phyloP scores from a whole-genome alignment of 805 yeast genomes.

The Candida boidinii region DNA sequence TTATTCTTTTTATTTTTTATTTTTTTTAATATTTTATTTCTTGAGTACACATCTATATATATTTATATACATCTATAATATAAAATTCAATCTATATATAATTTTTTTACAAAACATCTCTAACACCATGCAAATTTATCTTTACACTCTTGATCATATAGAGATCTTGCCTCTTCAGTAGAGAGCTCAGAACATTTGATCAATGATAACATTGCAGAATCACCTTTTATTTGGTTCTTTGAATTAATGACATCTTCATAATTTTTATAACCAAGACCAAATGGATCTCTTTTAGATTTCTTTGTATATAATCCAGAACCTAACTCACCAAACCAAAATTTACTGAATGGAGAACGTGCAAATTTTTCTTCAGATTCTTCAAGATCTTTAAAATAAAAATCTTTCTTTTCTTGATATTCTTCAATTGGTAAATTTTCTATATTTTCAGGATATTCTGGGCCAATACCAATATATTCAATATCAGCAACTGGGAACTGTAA shows the following conservation, averaged over 20 bases:
- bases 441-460: constrained; percentile 37
- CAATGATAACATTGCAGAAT: constrained; percentile 9
- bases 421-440: constrained; percentile 2
- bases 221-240: constrained; percentile 7
- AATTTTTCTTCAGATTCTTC: constrained; percentile 36
- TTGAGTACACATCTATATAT: too few relatives aligned
- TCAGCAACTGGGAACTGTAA: constrained; percentile 30
- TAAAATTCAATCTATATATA: not conserved
- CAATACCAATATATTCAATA: constrained; percentile 46
- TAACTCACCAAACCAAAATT: constrained; percentile 51
- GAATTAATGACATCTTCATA: constrained; percentile 1
- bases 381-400: constrained; percentile 40
- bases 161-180: constrained; percentile 14
- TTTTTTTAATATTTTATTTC: too few relatives aligned
- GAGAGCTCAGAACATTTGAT: constrained; percentile 22
- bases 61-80: not conserved
- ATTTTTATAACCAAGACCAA: constrained; percentile 11
- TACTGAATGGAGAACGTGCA: constrained; percentile 45
- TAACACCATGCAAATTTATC: constrained; percentile 14
- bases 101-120: not conserved
- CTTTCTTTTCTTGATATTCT: constrained; percentile 13
- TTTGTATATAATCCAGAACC: constrained; percentile 34
- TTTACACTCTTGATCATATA: constrained; percentile 13
- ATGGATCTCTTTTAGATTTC: constrained; percentile 51
- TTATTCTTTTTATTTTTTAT: not conserved